Evolutionary conservation across 148 eudicot genomes (phyloP), one percentile per base, ranked within the genome.

Genomic region (Bassia scoparia): DNA sequence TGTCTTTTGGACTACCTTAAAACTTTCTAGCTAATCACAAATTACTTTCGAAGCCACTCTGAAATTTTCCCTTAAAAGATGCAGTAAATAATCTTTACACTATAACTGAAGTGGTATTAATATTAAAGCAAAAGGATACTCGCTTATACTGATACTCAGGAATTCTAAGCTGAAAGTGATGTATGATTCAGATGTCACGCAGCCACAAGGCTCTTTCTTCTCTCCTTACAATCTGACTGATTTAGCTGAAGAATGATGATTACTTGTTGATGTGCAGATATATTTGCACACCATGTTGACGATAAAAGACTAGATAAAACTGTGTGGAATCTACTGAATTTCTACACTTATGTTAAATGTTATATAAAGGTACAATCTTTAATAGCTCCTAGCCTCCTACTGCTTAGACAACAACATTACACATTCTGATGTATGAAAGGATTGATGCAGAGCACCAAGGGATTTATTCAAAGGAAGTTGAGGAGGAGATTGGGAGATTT

Each of bases 271-370:
- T 50, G 63, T 37, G 27, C 86, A 95, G 98, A 91, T 60, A 89
- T 92, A 43, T 84, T 78, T 59, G 77, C 94, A 5, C 86, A 81
- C 48, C 97, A 95, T 74, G 82, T 89, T 78, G 78, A 86, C 70
- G 87, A 87, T 53, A 90, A 90, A 79, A 84, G 83, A 82, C 85
- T 95, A 24, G 96, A 90, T 77, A 90, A 83, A 79, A 90, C 96
- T 2, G 88, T 87, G 52, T 95, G 97, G 96, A 89, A 83, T 86
- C 82, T 95, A 15, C 80, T 92, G 58, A 95, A 92, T 74, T 89
- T 91, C 80, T 76, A 91, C 68, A 83, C 94, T 70, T 85, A 86
- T 48, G 89, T 95, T 11, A 92, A 90, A 80, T 79, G 76, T 59
- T 92, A 95, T 81, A 88, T 95, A 24, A 95, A 90, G 94, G 99